Conservation (phyloP, 1,284 basidiomycete species). For the Austroboletus novae-zelandiae region DNA sequence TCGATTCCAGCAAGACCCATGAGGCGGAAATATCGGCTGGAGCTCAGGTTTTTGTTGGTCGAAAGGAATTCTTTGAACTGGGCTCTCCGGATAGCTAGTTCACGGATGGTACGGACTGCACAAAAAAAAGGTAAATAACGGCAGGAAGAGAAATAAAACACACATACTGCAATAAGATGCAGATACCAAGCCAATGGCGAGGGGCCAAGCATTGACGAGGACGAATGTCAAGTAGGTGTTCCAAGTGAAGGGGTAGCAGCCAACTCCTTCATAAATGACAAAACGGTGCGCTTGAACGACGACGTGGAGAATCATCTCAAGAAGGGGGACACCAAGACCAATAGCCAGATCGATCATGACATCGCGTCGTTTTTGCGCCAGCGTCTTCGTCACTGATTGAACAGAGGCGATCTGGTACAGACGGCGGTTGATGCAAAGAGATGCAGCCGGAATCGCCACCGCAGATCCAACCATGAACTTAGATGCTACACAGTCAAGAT, state of each 20-base stretch:
- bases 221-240: constrained; percentile 28
- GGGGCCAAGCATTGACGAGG: constrained; percentile 20
- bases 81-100: constrained; percentile 24
- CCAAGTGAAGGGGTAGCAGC: constrained; percentile 34
- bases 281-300: constrained; percentile 38
- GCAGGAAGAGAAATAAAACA: neutral
- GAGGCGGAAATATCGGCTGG: constrained; percentile 48
- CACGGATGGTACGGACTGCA: constrained; percentile 25
- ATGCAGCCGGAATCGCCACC: constrained; percentile 52
- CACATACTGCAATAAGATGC: constrained; percentile 26
- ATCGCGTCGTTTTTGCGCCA: constrained; percentile 36
- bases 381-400: constrained; percentile 29
- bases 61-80: constrained; percentile 34
- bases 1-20: constrained; percentile 46
- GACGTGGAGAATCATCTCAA: constrained; percentile 46
- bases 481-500: constrained; percentile 31
- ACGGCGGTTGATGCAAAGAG: constrained; percentile 46
- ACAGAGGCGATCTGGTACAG: constrained; percentile 48
- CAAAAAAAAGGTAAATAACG: neutral
- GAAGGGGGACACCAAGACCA: constrained; percentile 46
- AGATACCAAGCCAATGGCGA: constrained; percentile 28
- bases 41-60: constrained; percentile 29
- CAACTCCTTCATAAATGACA: constrained; percentile 37
- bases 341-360: constrained; percentile 44
- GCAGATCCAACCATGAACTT: constrained; percentile 39